A percentile compares a stretch with the other conserved stretches of the same genome.
These are phyloP conservation scores for Blastocystis sp. DNA, from an alignment of 352 stramenopile species.

Conservation along the genomic window DNA sequence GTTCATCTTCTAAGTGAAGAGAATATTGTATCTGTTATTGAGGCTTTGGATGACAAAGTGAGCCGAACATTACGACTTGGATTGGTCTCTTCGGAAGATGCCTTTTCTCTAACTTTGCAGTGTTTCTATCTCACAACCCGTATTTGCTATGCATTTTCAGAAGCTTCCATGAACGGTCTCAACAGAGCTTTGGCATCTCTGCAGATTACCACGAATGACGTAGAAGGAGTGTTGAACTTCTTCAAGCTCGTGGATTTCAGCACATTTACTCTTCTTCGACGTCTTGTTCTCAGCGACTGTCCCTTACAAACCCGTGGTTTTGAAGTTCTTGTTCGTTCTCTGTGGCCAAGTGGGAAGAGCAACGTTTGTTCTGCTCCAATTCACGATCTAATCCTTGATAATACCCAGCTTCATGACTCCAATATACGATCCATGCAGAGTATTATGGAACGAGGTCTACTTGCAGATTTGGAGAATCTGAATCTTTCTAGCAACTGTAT, in stretches of 20 bases:
- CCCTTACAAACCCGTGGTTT: neutral
- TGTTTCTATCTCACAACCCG: neutral
- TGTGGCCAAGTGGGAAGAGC: neutral
- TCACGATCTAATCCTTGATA: neutral
- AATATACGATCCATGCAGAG: neutral
- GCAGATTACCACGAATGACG: neutral
- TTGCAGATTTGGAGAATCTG: constrained; percentile 2
- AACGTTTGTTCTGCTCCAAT: neutral
- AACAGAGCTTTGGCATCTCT: neutral
- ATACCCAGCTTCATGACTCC: neutral
- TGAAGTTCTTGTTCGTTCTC: neutral
- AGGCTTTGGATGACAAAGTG: neutral
- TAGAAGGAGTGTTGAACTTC: neutral
- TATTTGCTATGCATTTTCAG: constrained; percentile 19
- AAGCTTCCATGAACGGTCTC: neutral
- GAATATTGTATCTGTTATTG: neutral
- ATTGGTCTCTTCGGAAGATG: neutral
- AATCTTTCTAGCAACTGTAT: neutral
- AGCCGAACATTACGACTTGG: neutral
- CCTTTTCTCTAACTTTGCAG: neutral
- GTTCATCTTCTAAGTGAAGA: neutral
- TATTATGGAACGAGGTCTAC: neutral
- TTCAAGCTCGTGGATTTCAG: constrained; percentile 27
- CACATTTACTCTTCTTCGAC: neutral
- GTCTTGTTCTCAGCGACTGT: neutral